Conservation (phyloP, 2,329 filamentous ascomycete species). For the Orbilia oligospora region DNA sequence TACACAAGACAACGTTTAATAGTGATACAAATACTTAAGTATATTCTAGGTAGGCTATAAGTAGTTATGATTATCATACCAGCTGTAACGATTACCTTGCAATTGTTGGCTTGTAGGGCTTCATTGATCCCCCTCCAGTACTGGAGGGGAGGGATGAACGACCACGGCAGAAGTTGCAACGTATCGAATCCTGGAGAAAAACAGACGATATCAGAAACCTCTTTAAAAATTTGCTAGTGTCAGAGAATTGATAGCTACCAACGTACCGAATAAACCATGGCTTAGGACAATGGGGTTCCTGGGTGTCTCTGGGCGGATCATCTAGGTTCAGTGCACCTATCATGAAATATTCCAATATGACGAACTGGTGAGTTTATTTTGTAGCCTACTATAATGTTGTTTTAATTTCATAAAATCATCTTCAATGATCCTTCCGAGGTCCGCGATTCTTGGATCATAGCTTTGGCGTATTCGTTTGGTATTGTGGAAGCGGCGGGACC, state of each 20-base stretch:
- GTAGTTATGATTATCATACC: slow-evolving; percentile 34
- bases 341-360: not conserved
- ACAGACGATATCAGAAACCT: slow-evolving; percentile 66
- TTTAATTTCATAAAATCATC: slow-evolving; percentile 54
- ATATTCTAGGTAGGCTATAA: not conserved
- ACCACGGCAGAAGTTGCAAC: slow-evolving; percentile 40
- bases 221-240: slow-evolving; percentile 64
- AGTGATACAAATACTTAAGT: not conserved
- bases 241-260: not conserved
- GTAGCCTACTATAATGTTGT: slow-evolving; percentile 52
- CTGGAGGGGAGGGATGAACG: slow-evolving; percentile 37
- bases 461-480: not conserved
- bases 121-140: slow-evolving; percentile 78
- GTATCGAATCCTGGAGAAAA: slow-evolving; percentile 63
- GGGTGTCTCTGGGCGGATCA: slow-evolving; percentile 68
- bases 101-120: slow-evolving; percentile 72
- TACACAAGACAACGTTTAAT: slow-evolving; percentile 3
- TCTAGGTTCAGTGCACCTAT: not conserved
- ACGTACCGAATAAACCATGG: slow-evolving; percentile 77
- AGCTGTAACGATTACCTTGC: slow-evolving; percentile 74
- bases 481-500: slow-evolving; percentile 4
- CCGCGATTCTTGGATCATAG: slow-evolving; percentile 54
- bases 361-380: not conserved
- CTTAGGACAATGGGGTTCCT: slow-evolving; percentile 76
- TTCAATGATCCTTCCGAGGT: slow-evolving; percentile 54